Conservation (phyloP, 208 protist genomes). For the Trypanosoma conorhini region DNA sequence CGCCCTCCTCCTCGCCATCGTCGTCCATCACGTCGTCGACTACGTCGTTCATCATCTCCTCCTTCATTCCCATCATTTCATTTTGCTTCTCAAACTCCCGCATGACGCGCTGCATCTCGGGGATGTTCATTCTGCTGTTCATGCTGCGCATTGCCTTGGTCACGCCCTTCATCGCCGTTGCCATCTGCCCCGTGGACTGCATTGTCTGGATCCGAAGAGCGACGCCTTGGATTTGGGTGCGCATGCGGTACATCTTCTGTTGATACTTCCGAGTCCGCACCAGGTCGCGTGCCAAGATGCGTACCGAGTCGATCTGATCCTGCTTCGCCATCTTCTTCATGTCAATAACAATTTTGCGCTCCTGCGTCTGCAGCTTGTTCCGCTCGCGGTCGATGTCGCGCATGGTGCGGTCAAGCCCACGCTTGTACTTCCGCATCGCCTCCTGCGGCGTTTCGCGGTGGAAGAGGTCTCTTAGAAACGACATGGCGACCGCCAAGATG, state of each 20-base stretch:
- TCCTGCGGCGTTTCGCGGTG: constrained; percentile 91
- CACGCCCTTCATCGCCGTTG: constrained; percentile 91
- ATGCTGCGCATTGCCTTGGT: constrained; percentile 93
- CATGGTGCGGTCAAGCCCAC: constrained; percentile 92
- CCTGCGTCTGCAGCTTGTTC: constrained; percentile 92
- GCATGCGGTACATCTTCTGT: constrained; percentile 98
- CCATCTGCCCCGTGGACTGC: constrained; percentile 90
- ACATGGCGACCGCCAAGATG: constrained; percentile 15
- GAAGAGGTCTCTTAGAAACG: constrained; percentile 61
- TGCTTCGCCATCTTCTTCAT: constrained; percentile 97
- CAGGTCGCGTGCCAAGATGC: constrained; percentile 98
- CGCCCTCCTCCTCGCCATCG: constrained; percentile 90
- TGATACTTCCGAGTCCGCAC: constrained; percentile 96
- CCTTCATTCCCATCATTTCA: constrained; percentile 98
- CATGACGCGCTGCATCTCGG: constrained; percentile 97
- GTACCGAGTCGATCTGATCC: constrained; percentile 95
- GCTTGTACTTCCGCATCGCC: constrained; percentile 96
- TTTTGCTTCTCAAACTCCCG: constrained; percentile 98
- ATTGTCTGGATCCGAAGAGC: constrained; percentile 95
- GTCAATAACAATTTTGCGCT: constrained; percentile 96
- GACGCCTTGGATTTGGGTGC: constrained; percentile 96
- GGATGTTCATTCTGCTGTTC: constrained; percentile 98
- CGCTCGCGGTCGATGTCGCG: constrained; percentile 97
- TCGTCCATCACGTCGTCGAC: constrained; percentile 93
- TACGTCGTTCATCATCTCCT: constrained; percentile 98